Evolutionary conservation across 1,284 basidiomycete species (phyloP).

Genomic region (Rhodotorula sp.): DNA sequence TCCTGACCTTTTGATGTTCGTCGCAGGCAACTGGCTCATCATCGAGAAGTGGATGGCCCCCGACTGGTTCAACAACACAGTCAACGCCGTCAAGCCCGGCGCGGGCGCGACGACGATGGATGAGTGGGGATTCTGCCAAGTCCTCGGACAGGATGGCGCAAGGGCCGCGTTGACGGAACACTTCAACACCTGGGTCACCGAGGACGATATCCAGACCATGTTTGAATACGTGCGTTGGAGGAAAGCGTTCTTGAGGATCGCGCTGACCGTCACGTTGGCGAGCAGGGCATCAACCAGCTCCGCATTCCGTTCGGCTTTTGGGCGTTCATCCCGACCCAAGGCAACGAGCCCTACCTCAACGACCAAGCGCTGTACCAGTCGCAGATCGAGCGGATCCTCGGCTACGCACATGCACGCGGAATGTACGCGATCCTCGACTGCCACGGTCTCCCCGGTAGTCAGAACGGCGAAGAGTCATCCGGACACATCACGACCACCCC

Average conservation of each 20-base stretch:
- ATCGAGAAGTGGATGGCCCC: conserved; percentile 44
- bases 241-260: neutral
- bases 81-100: conserved; percentile 41
- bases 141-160: conserved; percentile 21
- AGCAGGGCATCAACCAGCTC: conserved; percentile 46
- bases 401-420: conserved; percentile 57
- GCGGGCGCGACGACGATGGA: conserved; percentile 46
- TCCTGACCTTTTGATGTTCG: no score
- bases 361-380: conserved; percentile 36
- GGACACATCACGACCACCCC: conserved; percentile 36
- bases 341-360: conserved; percentile 45
- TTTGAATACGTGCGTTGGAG: conserved; percentile 30
- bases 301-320: conserved; percentile 51
- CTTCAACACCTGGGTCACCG: conserved; percentile 50
- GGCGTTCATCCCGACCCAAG: conserved; percentile 44
- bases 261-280: conserved; percentile 18
- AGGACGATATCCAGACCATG: conserved; percentile 49
- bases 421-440: conserved; percentile 53
- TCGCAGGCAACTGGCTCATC: conserved; percentile 17
- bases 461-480: conserved; percentile 47
- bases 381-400: conserved; percentile 44
- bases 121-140: conserved; percentile 49
- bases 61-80: conserved; percentile 48
- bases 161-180: conserved; percentile 44
- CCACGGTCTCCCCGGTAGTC: conserved; percentile 53